Evolutionary conservation across 805 yeast genomes (phyloP), one percentile per base, ranked within the genome.

Genomic region (Danielia reshetovae): DNA sequence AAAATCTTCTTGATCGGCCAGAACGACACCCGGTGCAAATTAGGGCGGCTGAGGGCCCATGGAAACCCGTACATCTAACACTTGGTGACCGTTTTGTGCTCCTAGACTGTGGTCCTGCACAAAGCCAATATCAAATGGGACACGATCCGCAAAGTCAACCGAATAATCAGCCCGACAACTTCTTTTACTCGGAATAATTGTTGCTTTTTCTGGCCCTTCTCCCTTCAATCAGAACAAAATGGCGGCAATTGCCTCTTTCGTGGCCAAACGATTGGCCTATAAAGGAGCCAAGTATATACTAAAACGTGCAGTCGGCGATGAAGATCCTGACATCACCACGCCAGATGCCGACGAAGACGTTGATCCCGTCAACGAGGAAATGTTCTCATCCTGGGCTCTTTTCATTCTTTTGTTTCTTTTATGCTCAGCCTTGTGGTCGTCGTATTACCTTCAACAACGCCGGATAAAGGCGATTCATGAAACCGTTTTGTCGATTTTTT

Each of bases 401-500:
- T 89, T 88, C 60, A 94, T 93, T 39, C 70, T 93, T 43, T 58
- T 93, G 31, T 77, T 84, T 38, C 68, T 93, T 29, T 66, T 93
- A 29, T 83, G 90, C 39, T 75, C 89, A 7, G 96, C 98, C 0
- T 66, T 93, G 34, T 93, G 97, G 97, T 86, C 96, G 3, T 82
- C 95, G 19, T 93, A 90, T 61, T 90, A 85, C 55, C 68, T 93
- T 31, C 96, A 90, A 53, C 96, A 87, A 51, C 75, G 86, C 49
- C 74, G 93, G 45, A 90, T 93, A 51, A 89, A 86, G 59, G 95
- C 96, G 3, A 77, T 93, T n/a, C 99, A 93, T 60, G 99, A 93
- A 63, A 93, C 98, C 0, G 97, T 93, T 25, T 65, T 94, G 29
- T 87, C 97, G 1, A 93, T 93, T 39, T 88, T 93, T 56, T 88